Conservation (phyloP, 306 rosid species). For the Vigna radiata region DNA sequence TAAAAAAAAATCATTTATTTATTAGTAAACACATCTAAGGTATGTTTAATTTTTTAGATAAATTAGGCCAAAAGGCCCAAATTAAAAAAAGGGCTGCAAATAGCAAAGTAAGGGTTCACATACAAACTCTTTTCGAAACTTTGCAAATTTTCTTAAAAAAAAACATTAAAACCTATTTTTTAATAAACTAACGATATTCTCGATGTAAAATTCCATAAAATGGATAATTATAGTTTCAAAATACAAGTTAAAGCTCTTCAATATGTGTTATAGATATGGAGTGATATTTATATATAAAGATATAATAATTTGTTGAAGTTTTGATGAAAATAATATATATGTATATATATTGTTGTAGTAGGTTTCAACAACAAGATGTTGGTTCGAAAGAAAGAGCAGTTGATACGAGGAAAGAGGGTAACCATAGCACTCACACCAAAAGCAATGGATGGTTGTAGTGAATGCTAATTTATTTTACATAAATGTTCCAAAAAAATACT, state of each 20-base stretch:
- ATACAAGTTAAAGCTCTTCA: background rate
- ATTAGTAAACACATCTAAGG: background rate
- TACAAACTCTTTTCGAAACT: too few relatives aligned
- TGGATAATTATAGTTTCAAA: background rate
- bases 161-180: too few relatives aligned
- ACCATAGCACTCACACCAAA: slow-evolving; percentile 20
- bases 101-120: too few relatives aligned
- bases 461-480: background rate
- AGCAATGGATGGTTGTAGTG: slow-evolving; percentile 33
- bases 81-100: too few relatives aligned
- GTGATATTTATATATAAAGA: background rate
- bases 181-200: background rate
- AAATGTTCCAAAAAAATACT: background rate
- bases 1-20: background rate
- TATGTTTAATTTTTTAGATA: background rate
- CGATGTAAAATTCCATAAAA: background rate
- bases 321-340: background rate
- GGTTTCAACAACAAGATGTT: slow-evolving; percentile 9
- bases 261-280: too few relatives aligned
- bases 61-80: too few relatives aligned
- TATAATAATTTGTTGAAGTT: background rate
- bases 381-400: slow-evolving; percentile 27
- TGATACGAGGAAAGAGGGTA: background rate
- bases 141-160: too few relatives aligned
- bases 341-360: slow-evolving; percentile 10